These are phyloP conservation scores for Cerioporus squamosus DNA, from an alignment of 1,284 basidiomycete species.

Conservation along the genomic window DNA sequence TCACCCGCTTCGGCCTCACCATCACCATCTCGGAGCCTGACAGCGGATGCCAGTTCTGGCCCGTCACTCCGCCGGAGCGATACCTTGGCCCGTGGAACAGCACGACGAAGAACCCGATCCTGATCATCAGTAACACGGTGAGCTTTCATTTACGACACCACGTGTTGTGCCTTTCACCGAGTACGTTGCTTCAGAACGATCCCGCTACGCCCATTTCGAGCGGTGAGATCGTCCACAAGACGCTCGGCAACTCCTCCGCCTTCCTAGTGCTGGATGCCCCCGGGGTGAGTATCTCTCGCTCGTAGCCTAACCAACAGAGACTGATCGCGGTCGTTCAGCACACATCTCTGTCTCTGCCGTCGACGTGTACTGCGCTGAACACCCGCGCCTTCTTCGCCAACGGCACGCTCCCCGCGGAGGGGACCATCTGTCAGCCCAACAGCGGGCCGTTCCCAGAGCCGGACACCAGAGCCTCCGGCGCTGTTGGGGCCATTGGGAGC, in stretches of 20 bases:
- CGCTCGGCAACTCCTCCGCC: slow-evolving; percentile 28
- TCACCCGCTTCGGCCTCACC: slow-evolving; percentile 26
- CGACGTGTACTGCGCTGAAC: slow-evolving; percentile 23
- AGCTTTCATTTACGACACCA: not conserved
- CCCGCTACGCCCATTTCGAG: slow-evolving; percentile 34
- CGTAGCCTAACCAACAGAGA: not conserved
- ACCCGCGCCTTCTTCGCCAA: slow-evolving; percentile 28
- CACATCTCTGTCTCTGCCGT: slow-evolving; percentile 13
- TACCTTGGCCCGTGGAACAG: slow-evolving; percentile 35
- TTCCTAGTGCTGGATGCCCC: slow-evolving; percentile 32
- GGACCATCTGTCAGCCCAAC: slow-evolving; percentile 27
- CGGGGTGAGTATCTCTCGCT: slow-evolving; percentile 28
- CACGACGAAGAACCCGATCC: slow-evolving; percentile 32
- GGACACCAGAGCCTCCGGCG: not conserved
- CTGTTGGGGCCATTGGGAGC: too few relatives aligned
- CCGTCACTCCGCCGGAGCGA: slow-evolving; percentile 25
- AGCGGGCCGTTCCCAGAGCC: slow-evolving; percentile 19
- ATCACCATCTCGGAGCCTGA: slow-evolving; percentile 28
- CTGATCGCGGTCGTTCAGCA: not conserved
- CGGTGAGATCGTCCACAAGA: slow-evolving; percentile 25
- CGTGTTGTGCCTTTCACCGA: not conserved
- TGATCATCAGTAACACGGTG: slow-evolving; percentile 34
- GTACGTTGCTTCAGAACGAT: slow-evolving; percentile 13
- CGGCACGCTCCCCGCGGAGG: slow-evolving; percentile 31
- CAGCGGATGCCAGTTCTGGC: slow-evolving; percentile 32